These are phyloP conservation scores for Globisporangium cystogenes DNA, from an alignment of 352 stramenopile species.

Conservation along the genomic window DNA sequence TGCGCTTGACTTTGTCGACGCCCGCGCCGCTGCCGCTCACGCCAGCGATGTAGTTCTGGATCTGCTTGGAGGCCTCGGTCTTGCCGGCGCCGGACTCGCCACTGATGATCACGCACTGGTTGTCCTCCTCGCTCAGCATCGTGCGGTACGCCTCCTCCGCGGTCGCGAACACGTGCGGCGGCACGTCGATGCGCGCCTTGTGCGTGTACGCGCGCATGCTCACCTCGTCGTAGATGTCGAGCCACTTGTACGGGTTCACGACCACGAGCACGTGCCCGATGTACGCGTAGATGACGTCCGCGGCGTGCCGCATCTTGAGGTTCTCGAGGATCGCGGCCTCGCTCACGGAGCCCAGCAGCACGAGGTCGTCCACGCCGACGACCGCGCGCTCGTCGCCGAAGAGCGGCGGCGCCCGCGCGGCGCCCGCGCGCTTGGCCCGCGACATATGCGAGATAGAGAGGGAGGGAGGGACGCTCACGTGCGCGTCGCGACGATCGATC, in stretches of 20 bases:
- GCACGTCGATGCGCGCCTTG: constrained; percentile 84
- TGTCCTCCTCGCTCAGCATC: constrained; percentile 86
- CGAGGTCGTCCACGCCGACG: constrained; percentile 79
- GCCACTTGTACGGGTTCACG: constrained; percentile 89
- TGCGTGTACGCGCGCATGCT: constrained; percentile 80
- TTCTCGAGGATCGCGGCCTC: constrained; percentile 86
- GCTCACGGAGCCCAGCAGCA: constrained; percentile 62
- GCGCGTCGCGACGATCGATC: too few species aligned
- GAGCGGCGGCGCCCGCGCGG: constrained; percentile 8
- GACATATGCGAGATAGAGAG: constrained; percentile 1
- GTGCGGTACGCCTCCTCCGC: constrained; percentile 84
- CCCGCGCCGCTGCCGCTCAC: constrained; percentile 71
- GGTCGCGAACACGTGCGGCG: constrained; percentile 83
- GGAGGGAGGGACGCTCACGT: not conserved
- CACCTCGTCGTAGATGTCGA: constrained; percentile 84
- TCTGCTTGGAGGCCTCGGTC: constrained; percentile 87
- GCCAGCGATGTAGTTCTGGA: constrained; percentile 87
- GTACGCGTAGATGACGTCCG: constrained; percentile 86
- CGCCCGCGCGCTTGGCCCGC: constrained; percentile 9
- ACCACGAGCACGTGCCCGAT: constrained; percentile 87
- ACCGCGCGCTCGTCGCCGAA: constrained; percentile 65
- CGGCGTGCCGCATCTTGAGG: constrained; percentile 83
- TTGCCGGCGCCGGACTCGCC: constrained; percentile 83
- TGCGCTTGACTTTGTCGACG: constrained; percentile 87
- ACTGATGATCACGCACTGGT: constrained; percentile 90